These are phyloP conservation scores for Nicotiana paniculata DNA, from an alignment of 257 asterid species.

Conservation along the genomic window DNA sequence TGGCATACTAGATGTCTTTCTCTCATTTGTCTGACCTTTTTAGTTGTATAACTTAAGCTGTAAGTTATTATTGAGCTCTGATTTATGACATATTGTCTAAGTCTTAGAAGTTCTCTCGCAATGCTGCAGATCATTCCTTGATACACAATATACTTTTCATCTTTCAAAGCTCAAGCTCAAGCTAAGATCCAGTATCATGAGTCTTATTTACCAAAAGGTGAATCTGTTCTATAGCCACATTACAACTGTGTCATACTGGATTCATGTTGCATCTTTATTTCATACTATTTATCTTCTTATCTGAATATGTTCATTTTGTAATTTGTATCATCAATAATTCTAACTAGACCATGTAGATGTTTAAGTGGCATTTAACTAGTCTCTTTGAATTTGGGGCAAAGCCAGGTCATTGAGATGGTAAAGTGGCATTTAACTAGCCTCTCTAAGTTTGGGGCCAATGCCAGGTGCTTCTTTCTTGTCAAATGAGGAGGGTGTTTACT, in stretches of 20 bases:
- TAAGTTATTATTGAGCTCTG: background rate
- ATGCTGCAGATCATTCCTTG: conserved; percentile 85
- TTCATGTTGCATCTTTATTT: background rate
- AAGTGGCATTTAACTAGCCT: background rate
- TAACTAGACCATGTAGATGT: background rate
- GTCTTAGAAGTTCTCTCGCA: background rate
- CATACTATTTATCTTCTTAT: background rate
- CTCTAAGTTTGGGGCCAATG: background rate
- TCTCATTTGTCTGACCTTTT: background rate
- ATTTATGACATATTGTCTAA: background rate
- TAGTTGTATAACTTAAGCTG: background rate
- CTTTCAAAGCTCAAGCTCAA: conserved; percentile 78
- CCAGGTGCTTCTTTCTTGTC: background rate
- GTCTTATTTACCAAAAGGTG: conserved; percentile 82
- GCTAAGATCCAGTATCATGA: conserved; percentile 87
- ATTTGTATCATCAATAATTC: background rate
- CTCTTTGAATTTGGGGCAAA: background rate
- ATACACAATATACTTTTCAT: conserved; percentile 78
- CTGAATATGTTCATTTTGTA: background rate
- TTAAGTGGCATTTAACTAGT: background rate
- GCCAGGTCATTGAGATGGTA: background rate
- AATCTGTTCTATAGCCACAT: background rate
- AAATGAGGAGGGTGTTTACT: background rate
- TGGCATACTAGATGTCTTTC: background rate
- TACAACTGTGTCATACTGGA: background rate